Evolutionary conservation across 345 rosid genomes (phyloP).

Genomic region (Brassica juncea): DNA sequence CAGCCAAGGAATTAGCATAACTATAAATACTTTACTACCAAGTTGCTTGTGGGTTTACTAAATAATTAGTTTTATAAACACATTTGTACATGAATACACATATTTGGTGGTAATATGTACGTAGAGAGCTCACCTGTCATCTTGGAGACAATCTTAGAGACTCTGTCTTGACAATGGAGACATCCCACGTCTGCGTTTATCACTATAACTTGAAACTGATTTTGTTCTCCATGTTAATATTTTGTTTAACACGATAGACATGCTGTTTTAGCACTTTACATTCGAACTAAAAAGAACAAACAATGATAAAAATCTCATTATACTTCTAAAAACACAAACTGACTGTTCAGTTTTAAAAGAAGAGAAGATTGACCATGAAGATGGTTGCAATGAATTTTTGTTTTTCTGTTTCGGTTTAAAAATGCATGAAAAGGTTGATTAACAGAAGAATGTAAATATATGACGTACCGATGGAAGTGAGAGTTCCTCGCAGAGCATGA

Average conservation of each 20-base stretch:
- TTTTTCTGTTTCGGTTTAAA: not conserved
- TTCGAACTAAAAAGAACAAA: not conserved
- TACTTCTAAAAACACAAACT: not conserved
- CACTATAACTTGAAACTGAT: slow-evolving; percentile 40
- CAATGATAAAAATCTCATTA: not conserved
- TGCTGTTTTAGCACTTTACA: not conserved
- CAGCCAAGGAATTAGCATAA: slow-evolving; percentile 22
- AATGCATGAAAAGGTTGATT: slow-evolving; percentile 7
- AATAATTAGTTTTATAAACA: not conserved
- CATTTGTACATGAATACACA: not conserved
- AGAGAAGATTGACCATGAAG: not conserved
- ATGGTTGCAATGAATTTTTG: not conserved
- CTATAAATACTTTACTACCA: not conserved
- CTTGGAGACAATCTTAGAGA: slow-evolving; percentile 37
- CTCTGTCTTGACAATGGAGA: slow-evolving; percentile 38
- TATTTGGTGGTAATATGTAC: not conserved
- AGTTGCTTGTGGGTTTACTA: slow-evolving; percentile 2
- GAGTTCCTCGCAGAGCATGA: slow-evolving; percentile 38
- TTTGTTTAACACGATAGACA: not conserved
- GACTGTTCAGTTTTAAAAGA: not conserved
- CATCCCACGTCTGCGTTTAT: slow-evolving; percentile 40
- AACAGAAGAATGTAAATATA: not conserved
- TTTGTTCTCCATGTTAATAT: slow-evolving; percentile 23
- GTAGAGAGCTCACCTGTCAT: slow-evolving; percentile 40
- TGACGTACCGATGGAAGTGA: slow-evolving; percentile 37